Evolutionary conservation across 2,329 filamentous ascomycete genomes (phyloP).

Genomic region (Beauveria sp.): DNA sequence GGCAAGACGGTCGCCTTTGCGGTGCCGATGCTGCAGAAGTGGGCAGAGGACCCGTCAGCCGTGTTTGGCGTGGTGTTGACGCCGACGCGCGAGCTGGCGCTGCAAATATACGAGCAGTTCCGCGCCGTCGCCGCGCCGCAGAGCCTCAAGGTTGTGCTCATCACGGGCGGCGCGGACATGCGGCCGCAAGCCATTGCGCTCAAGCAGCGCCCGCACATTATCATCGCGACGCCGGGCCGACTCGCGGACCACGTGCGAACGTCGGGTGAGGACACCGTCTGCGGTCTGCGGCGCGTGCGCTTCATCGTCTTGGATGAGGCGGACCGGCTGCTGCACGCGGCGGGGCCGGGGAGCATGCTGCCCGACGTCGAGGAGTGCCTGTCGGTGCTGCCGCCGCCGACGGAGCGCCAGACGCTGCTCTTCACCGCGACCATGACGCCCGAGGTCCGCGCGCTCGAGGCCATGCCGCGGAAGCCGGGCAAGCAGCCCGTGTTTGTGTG

Average conservation of each 20-base stretch:
- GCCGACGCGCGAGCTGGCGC: slow-evolving; percentile 81
- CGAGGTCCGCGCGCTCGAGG: slow-evolving; percentile 81
- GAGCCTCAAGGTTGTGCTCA: slow-evolving; percentile 76
- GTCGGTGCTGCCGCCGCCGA: slow-evolving; percentile 67
- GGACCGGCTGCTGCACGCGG: slow-evolving; percentile 72
- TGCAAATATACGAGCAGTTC: slow-evolving; percentile 96
- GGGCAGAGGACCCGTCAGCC: slow-evolving; percentile 84
- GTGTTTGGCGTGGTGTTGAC: slow-evolving; percentile 88
- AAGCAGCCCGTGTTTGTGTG: slow-evolving; percentile 79
- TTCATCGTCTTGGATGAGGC: slow-evolving; percentile 95
- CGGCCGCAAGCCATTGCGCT: slow-evolving; percentile 79
- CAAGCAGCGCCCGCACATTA: slow-evolving; percentile 74
- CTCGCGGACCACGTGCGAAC: slow-evolving; percentile 89
- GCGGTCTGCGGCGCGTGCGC: slow-evolving; percentile 67
- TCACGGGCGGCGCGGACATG: slow-evolving; percentile 93
- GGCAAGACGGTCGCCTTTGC: slow-evolving; percentile 97
- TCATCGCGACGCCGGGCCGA: slow-evolving; percentile 89
- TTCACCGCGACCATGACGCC: slow-evolving; percentile 95
- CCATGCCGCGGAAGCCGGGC: slow-evolving; percentile 59
- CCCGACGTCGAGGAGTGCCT: slow-evolving; percentile 88
- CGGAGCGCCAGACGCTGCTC: slow-evolving; percentile 80
- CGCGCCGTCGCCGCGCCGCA: slow-evolving; percentile 86
- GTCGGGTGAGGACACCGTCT: slow-evolving; percentile 85
- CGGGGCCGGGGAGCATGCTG: slow-evolving; percentile 78
- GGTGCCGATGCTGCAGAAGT: slow-evolving; percentile 86